These are phyloP conservation scores for Trichoderma guizhouense DNA, from an alignment of 2,329 filamentous ascomycete species.

Conservation along the genomic window DNA sequence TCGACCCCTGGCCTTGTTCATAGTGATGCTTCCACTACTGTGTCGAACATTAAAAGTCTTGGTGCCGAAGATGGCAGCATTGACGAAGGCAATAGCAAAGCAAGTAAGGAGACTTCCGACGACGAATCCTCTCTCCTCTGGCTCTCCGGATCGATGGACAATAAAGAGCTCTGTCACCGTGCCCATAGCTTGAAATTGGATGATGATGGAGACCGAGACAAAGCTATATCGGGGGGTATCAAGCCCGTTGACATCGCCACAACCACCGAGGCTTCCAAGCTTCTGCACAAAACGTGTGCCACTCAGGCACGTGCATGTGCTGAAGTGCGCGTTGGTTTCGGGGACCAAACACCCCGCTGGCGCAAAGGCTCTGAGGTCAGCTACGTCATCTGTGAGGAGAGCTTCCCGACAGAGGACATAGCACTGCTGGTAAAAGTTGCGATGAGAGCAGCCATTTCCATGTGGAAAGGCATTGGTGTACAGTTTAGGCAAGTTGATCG, in stretches of 20 bases:
- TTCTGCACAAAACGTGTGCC: not conserved
- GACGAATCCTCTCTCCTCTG: accelerated
- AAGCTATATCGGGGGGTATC: too few species aligned
- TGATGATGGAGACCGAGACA: too few species aligned
- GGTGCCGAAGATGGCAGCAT: not conserved
- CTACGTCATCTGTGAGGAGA: not conserved
- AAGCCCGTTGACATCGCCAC: not conserved
- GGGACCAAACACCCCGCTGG: not conserved
- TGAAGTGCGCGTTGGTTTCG: not conserved
- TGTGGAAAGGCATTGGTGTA: not conserved
- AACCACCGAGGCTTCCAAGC: not conserved
- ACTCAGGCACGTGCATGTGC: not conserved
- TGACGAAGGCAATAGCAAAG: not conserved
- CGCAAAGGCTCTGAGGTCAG: not conserved
- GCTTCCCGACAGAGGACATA: not conserved
- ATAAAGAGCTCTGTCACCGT: not conserved
- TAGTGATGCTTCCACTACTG: not conserved
- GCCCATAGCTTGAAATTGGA: too few species aligned
- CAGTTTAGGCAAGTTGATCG: not conserved
- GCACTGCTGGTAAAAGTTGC: not conserved
- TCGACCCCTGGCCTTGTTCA: not conserved
- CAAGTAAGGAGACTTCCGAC: not conserved
- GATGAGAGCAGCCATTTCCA: not conserved
- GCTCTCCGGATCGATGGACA: not conserved
- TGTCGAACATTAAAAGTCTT: not conserved